Base-by-base conservation (phyloP, 192 early-diverging fungal species). In the Backusella circina region DNA sequence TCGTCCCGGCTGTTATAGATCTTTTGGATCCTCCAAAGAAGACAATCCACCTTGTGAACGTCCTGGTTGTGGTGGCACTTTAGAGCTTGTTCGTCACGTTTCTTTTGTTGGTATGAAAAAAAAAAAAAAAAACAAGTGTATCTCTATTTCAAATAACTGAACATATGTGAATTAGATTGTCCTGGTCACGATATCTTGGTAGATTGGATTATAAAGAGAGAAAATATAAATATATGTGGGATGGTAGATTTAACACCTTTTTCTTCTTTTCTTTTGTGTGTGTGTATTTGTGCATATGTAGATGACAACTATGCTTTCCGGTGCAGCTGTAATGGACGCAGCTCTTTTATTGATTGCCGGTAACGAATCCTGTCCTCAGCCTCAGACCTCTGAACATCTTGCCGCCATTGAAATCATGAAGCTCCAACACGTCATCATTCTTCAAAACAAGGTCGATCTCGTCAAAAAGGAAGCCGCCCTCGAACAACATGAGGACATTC, bases 341-440 rank as follows among this genome's bases (percentile, higher is more conserved):
- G 98, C 98, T 5, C 83, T 99, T 76, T 89, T 99, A 54, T 87
- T 99, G 77, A 94, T 99, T 88, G 97, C 98, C 4, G 98, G 93
- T 74, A 99, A 99, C 85, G 98, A 98, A 87, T 90, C 92, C 13
- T 98, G 98, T 87, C 98, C 98, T 44, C 98, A 99, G 88, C 98
- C 98, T 30, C 98, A 99, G 87, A 99, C 98, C 32, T 92, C 91
- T 26, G 98, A 99, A 86, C 98, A 99, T 84, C 87, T 99, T 82
- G 98, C 98, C 37, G 98, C 98, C 61, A 97, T 99, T 76, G 96
- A 98, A 83, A 98, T 98, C 73, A 99, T 99, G 98, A 95, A 96
- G 88, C 88, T 98, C 57, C 83, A 98, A 75, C 91, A 99, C 81
- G 95, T 99, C 70, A 92, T 99, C 39, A 97, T 99, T 79, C 85